These are phyloP conservation scores for Coriolopsis trogii DNA, from an alignment of 1,284 basidiomycete species.

Conservation along the genomic window DNA sequence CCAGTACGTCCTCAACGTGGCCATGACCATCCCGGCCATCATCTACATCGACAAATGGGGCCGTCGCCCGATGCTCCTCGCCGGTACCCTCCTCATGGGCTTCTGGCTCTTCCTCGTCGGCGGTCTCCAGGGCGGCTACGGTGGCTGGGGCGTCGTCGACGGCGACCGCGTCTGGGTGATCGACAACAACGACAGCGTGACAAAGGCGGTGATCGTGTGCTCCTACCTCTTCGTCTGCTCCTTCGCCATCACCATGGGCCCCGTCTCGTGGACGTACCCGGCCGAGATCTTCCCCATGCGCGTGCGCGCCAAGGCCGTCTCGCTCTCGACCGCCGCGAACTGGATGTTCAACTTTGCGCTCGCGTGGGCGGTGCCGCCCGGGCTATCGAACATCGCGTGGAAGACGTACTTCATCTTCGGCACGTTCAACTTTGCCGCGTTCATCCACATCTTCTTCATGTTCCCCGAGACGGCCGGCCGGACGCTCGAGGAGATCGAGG, in stretches of 20 bases:
- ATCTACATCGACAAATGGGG: constrained; percentile 81
- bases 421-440: constrained; percentile 46
- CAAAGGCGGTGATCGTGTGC: constrained; percentile 74
- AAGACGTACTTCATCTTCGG: constrained; percentile 55
- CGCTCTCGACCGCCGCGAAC: constrained; percentile 62
- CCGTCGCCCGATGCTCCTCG: constrained; percentile 74
- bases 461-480: constrained; percentile 48
- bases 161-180: constrained; percentile 63
- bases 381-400: constrained; percentile 45
- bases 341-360: constrained; percentile 59
- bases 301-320: constrained; percentile 69
- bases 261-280: constrained; percentile 61
- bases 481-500: constrained; percentile 53
- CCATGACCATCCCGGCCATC: constrained; percentile 73
- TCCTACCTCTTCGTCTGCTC: constrained; percentile 77
- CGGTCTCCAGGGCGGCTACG: constrained; percentile 69
- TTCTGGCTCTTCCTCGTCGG: constrained; percentile 80
- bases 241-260: constrained; percentile 78
- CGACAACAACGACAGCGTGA: constrained; percentile 52
- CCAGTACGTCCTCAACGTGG: constrained; percentile 79
- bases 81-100: constrained; percentile 69
- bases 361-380: constrained; percentile 55
- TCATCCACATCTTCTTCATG: constrained; percentile 48
- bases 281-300: constrained; percentile 71
- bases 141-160: constrained; percentile 57